Percentiles rank a stretch among this genome's conserved stretches.
Conservation (phyloP, 208 protist species). For the Willaertia magna region DNA sequence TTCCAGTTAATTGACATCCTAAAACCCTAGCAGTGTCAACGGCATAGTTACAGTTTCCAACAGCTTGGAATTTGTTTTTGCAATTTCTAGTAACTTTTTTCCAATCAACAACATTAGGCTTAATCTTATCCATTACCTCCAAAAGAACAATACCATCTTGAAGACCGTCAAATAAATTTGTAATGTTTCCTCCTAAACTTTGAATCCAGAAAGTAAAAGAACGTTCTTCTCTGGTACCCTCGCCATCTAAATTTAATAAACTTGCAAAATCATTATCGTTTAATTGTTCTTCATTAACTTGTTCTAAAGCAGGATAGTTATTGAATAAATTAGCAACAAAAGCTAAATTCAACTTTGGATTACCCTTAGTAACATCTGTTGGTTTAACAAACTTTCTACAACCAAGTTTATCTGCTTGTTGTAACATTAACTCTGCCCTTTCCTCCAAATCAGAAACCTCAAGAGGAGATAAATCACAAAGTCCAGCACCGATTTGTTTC, state of each 20-base stretch:
- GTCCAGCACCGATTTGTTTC: constrained; percentile 40
- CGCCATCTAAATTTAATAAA: constrained; percentile 25
- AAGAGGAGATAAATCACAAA: constrained; percentile 31
- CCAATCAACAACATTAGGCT: constrained; percentile 50
- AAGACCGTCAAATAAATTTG: constrained; percentile 55
- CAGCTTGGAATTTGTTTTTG: constrained; percentile 45
- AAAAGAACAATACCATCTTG: constrained; percentile 51
- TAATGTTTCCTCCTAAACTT: constrained; percentile 45
- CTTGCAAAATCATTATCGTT: constrained; percentile 11
- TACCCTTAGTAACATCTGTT: constrained; percentile 41
- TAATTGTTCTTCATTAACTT: constrained; percentile 11
- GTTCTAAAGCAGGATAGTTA: constrained; percentile 31
- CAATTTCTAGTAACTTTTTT: constrained; percentile 45
- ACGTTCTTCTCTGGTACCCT: constrained; percentile 43
- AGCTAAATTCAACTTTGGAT: constrained; percentile 54
- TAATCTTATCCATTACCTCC: constrained; percentile 54
- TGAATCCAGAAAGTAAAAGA: constrained; percentile 68
- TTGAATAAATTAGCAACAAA: constrained; percentile 67
- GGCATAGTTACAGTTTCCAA: constrained; percentile 69
- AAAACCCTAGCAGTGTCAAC: constrained; percentile 39
- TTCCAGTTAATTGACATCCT: constrained; percentile 45
- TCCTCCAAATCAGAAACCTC: constrained; percentile 31
- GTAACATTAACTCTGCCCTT: constrained; percentile 45
- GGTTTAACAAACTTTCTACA: constrained; percentile 56
- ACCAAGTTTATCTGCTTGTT: constrained; percentile 56